These are phyloP conservation scores for Acorus calamus DNA, from an alignment of 106 monocot species.

Conservation along the genomic window DNA sequence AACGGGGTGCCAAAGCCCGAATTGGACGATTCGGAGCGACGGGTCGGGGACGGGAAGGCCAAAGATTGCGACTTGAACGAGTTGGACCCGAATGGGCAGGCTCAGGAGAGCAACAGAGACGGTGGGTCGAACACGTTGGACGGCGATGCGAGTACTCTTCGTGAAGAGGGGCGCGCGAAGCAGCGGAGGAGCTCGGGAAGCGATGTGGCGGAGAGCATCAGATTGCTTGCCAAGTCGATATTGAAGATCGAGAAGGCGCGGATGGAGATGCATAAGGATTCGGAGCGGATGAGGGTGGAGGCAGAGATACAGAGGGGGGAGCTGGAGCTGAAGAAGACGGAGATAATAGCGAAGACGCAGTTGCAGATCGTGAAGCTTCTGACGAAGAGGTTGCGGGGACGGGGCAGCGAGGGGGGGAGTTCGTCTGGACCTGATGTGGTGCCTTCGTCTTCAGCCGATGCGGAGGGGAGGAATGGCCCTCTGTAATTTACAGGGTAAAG, in stretches of 20 bases:
- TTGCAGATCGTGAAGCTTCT: slow-evolving; percentile 62
- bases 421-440: neutral
- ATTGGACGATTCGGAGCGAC: too few relatives aligned
- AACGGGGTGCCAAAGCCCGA: too few relatives aligned
- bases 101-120: slow-evolving; percentile 15
- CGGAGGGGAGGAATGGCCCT: too few relatives aligned
- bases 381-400: slow-evolving; percentile 14
- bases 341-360: slow-evolving; percentile 67
- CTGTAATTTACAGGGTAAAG: too few relatives aligned
- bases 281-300: slow-evolving; percentile 51
- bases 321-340: slow-evolving; percentile 63
- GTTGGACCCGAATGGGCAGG: slow-evolving; percentile 11
- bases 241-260: slow-evolving; percentile 57
- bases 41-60: too few relatives aligned
- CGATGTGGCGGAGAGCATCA: slow-evolving; percentile 50
- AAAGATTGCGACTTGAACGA: neutral
- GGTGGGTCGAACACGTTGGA: slow-evolving; percentile 38
- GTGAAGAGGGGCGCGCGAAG: slow-evolving; percentile 1
- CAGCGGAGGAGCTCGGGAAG: slow-evolving; percentile 17
- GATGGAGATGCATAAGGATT: slow-evolving; percentile 55
- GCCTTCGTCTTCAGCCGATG: too few relatives aligned
- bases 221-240: slow-evolving; percentile 42
- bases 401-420: slow-evolving; percentile 8
- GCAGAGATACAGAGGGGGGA: slow-evolving; percentile 56
- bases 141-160: slow-evolving; percentile 5